These are phyloP conservation scores for Aquilaria agallochum DNA, from an alignment of 441 rosid genomes.

Conservation along the genomic window DNA sequence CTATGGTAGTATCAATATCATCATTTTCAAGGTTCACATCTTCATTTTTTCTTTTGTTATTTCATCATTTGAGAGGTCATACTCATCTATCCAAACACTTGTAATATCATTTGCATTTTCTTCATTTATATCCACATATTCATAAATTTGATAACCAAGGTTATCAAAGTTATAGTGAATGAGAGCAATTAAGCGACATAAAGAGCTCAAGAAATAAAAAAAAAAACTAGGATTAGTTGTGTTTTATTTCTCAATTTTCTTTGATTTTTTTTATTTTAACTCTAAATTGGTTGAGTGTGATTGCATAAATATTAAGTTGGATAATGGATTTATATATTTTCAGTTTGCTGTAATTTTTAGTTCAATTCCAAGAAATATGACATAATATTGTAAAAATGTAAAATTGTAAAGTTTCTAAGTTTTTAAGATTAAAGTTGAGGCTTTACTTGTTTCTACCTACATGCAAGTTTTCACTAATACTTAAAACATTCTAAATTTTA, in stretches of 20 bases:
- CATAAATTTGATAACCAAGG: neutral
- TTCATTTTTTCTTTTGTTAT: neutral
- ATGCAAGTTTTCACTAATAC: no score
- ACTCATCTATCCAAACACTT: neutral
- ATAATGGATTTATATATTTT: neutral
- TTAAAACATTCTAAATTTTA: no score
- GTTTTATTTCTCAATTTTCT: neutral
- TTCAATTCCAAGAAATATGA: no score
- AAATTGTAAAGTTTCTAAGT: no score
- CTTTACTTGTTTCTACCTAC: no score
- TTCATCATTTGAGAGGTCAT: neutral
- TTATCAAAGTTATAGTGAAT: neutral
- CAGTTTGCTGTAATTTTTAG: conserved; percentile 2
- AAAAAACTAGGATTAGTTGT: no score
- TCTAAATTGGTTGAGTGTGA: no score
- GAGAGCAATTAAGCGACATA: neutral
- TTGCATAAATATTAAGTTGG: neutral
- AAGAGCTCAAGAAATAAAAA: no score
- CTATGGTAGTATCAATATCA: neutral
- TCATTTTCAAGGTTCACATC: conserved; percentile 16
- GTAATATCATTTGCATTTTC: neutral
- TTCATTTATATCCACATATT: no score
- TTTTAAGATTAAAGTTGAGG: no score
- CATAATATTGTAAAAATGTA: no score
- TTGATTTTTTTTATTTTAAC: no score